Conservation (phyloP, 177 flowering plant genomes). For the Tripterygium wilfordii region DNA sequence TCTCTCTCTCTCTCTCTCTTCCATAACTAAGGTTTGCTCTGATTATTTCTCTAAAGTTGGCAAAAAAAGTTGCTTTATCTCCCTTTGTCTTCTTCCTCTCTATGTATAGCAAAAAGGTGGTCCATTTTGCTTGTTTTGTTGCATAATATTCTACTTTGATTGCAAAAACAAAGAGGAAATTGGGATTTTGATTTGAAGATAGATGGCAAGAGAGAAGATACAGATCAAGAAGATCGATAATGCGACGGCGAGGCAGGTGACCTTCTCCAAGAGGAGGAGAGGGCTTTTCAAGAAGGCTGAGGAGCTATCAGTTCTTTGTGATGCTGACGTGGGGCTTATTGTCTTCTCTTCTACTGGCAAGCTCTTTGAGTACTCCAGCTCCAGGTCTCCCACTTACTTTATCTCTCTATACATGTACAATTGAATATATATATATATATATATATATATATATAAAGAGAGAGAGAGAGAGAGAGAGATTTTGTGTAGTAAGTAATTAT, state of each 20-base stretch:
- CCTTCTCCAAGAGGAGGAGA: conserved; percentile 56
- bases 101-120: background rate
- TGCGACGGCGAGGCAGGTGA: conserved; percentile 59
- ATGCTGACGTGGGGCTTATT: conserved; percentile 55
- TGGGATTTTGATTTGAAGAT: too few species aligned
- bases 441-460: too few species aligned
- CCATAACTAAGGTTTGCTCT: conserved; percentile 9
- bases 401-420: conserved; percentile 3
- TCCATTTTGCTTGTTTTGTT: too few species aligned
- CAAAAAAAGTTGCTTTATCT: conserved; percentile 4
- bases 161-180: background rate
- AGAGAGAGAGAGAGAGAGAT: too few species aligned
- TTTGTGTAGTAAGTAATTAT: too few species aligned
- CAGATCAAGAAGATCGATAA: conserved; percentile 60
- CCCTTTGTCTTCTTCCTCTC: background rate
- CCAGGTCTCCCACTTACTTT: conserved; percentile 43
- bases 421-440: too few species aligned
- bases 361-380: conserved; percentile 49
- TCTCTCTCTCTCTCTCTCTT: background rate
- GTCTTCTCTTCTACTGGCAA: conserved; percentile 56
- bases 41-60: conserved; percentile 14
- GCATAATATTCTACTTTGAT: too few species aligned
- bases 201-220: conserved; percentile 59
- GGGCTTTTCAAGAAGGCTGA: conserved; percentile 64
- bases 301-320: conserved; percentile 55